Conservation (phyloP, 2,329 filamentous ascomycete genomes). For the Polychaeton citri region DNA sequence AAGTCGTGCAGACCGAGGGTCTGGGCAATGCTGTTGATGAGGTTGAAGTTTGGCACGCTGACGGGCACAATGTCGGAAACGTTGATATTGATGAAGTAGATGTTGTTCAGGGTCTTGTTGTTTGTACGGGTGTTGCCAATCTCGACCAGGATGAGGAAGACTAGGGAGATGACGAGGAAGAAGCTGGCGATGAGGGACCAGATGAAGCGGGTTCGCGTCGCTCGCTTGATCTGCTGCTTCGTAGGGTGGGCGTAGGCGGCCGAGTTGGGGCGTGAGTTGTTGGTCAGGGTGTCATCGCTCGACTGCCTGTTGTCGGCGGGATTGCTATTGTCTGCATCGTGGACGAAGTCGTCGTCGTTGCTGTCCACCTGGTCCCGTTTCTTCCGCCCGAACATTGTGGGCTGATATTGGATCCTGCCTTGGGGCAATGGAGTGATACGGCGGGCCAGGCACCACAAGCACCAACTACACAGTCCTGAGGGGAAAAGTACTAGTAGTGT, state of each 20-base stretch:
- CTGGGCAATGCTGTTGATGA: constrained; percentile 79
- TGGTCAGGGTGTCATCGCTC: constrained; percentile 14
- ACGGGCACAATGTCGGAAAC: constrained; percentile 68
- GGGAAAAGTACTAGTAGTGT: too few species aligned
- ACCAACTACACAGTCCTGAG: too few species aligned
- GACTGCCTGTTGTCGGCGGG: constrained; percentile 4
- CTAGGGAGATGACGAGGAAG: constrained; percentile 58
- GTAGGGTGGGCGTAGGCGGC: constrained; percentile 13
- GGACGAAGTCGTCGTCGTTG: constrained; percentile 1
- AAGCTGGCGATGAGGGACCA: constrained; percentile 53
- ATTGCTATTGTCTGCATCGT: constrained; percentile 7
- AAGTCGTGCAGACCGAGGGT: constrained; percentile 85
- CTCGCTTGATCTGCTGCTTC: constrained; percentile 30
- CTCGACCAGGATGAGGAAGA: constrained; percentile 71
- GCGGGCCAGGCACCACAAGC: too few species aligned
- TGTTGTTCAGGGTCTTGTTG: constrained; percentile 48
- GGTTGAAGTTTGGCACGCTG: constrained; percentile 53
- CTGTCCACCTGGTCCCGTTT: constrained; percentile 6
- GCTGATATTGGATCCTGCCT: too few species aligned
- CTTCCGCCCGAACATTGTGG: constrained; percentile 23
- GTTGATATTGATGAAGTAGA: constrained; percentile 77
- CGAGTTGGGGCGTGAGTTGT: constrained; percentile 5
- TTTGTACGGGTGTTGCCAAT: constrained; percentile 57
- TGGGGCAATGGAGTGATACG: too few species aligned
- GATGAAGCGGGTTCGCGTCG: constrained; percentile 41